Percentiles rank a stretch among this genome's conserved stretches.
Conservation (phyloP, 768 basidiomycete genomes). For the Boletus patriciae region DNA sequence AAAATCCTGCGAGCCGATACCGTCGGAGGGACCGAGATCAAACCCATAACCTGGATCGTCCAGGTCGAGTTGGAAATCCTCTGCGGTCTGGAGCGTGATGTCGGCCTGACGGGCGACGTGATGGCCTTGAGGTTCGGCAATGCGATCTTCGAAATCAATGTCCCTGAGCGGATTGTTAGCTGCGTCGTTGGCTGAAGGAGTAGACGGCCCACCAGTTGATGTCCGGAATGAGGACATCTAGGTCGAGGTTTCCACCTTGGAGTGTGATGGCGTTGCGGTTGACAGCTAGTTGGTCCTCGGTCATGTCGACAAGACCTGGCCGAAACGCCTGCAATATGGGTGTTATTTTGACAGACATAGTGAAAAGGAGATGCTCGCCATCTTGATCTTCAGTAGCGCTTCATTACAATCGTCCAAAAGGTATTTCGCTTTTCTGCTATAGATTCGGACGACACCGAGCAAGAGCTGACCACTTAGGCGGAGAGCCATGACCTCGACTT, state of each 20-base stretch:
- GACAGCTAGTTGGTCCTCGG: constrained; percentile 88
- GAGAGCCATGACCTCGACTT: constrained; percentile 90
- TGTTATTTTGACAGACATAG: not conserved
- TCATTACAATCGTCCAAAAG: constrained; percentile 98
- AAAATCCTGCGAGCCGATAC: constrained; percentile 85
- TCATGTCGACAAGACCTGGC: constrained; percentile 93
- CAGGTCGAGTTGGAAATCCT: constrained; percentile 68
- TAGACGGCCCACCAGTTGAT: constrained; percentile 65
- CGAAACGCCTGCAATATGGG: constrained; percentile 72
- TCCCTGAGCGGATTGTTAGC: constrained; percentile 52
- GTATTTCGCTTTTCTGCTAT: constrained; percentile 97
- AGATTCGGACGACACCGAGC: constrained; percentile 95
- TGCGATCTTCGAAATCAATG: constrained; percentile 69
- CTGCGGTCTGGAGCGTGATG: constrained; percentile 79
- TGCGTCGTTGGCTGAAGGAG: not conserved
- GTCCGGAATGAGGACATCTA: constrained; percentile 78
- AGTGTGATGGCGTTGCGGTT: constrained; percentile 88
- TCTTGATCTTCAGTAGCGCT: constrained; percentile 90
- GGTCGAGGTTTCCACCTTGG: constrained; percentile 71
- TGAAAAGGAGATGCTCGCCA: constrained; percentile 49
- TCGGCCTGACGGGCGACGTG: constrained; percentile 85
- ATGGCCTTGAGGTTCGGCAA: constrained; percentile 63
- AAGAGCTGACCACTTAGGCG: constrained; percentile 95
- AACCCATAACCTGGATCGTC: constrained; percentile 63
- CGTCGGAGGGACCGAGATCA: constrained; percentile 75